Conservation (phyloP, 2,329 filamentous ascomycete species). For the Trichophyton verrucosum region DNA sequence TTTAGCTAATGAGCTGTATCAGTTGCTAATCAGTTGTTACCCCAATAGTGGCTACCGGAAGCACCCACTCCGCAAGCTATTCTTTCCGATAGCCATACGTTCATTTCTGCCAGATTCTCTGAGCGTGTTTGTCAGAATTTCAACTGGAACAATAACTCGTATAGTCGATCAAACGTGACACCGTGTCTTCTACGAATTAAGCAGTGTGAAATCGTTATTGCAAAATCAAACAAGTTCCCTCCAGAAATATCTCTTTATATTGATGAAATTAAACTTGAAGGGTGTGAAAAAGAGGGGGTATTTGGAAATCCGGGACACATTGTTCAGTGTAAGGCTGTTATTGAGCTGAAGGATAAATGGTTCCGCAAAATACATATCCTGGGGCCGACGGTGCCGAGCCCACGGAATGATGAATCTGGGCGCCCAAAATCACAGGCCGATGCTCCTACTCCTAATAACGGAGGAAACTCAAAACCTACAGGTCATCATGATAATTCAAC, state of each 20-base stretch:
- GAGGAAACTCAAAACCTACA: background rate
- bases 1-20: conserved; percentile 1
- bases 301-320: conserved; percentile 19
- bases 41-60: conserved; percentile 18
- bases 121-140: conserved; percentile 18
- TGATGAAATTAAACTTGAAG: conserved; percentile 16
- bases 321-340: conserved; percentile 7
- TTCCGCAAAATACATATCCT: background rate
- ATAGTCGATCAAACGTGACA: conserved; percentile 15
- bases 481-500: background rate
- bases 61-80: conserved; percentile 14
- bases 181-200: conserved; percentile 22
- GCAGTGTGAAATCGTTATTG: conserved; percentile 27
- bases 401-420: background rate
- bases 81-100: conserved; percentile 26
- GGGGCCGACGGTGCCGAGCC: background rate
- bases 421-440: background rate
- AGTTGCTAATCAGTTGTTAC: background rate
- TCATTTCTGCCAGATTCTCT: conserved; percentile 24
- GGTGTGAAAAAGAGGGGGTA: conserved; percentile 17
- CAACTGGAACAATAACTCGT: conserved; percentile 11
- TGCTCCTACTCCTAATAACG: background rate
- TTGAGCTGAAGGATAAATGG: conserved; percentile 3
- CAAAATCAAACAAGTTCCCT: conserved; percentile 7
- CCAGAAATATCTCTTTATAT: conserved; percentile 17